Conservation (phyloP, 371 early-diverging fungal species). For the Apophysomyces variabilis region DNA sequence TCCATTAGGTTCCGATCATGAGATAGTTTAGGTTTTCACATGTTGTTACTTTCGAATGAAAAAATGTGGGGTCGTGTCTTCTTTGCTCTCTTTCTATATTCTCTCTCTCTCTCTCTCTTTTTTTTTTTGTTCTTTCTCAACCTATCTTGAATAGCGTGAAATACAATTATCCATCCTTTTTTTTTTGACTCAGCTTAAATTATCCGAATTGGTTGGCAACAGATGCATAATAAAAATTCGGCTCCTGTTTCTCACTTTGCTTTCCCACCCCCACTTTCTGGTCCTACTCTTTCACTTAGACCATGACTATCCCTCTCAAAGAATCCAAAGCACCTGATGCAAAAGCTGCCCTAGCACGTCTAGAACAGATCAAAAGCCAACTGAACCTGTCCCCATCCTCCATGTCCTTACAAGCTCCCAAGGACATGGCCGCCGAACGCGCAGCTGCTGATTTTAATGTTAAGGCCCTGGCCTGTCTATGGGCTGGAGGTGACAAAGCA, state of each 20-base stretch:
- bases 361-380: conserved; percentile 39
- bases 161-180: too few relatives aligned
- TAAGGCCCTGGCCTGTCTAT: conserved; percentile 51
- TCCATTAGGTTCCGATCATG: too few relatives aligned
- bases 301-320: conserved; percentile 28
- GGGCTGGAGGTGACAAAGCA: conserved; percentile 52
- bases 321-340: conserved; percentile 38
- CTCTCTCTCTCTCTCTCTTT: too few relatives aligned
- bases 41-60: too few relatives aligned
- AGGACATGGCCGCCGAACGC: conserved; percentile 61
- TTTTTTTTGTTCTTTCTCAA: too few relatives aligned
- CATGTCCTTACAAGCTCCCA: conserved; percentile 49
- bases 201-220: background rate
- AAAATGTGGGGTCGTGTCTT: too few relatives aligned
- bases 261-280: too few relatives aligned
- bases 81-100: too few relatives aligned
- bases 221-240: background rate
- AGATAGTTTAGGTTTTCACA: too few relatives aligned
- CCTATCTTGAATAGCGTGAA: too few relatives aligned
- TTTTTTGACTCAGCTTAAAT: conserved; percentile 7
- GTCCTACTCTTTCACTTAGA: background rate
- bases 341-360: conserved; percentile 37
- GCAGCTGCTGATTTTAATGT: conserved; percentile 61
- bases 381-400: conserved; percentile 40
- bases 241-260: background rate